Percentiles rank a stretch among this genome's conserved stretches.
These are phyloP conservation scores for Curvularia eragrostidis DNA, from an alignment of 2,329 filamentous ascomycete genomes.

Conservation along the genomic window DNA sequence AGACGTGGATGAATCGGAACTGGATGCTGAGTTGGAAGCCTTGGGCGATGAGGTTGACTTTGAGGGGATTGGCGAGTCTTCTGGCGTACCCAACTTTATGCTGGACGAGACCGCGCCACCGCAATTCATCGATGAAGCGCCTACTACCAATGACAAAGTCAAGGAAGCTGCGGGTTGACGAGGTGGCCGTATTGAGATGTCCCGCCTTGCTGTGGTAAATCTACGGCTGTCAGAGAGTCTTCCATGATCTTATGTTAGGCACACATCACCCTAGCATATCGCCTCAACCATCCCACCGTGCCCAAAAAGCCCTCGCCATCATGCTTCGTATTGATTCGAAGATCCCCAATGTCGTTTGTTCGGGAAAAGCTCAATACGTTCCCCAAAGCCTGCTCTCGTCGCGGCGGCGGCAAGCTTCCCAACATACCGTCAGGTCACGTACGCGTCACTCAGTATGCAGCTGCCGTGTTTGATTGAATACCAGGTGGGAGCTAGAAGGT, in stretches of 20 bases:
- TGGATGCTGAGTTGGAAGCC: conserved; percentile 95
- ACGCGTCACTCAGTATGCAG: not conserved
- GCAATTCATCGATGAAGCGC: conserved; percentile 92
- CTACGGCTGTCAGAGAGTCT: not conserved
- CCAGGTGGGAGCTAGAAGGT: not conserved
- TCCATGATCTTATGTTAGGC: not conserved
- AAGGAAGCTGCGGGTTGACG: conserved; percentile 75
- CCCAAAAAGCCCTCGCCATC: too few relatives aligned
- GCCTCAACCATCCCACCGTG: not conserved
- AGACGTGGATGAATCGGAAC: conserved; percentile 93
- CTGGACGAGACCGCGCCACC: conserved; percentile 82
- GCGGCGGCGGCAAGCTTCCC: not conserved
- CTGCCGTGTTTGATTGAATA: not conserved
- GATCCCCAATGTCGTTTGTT: not conserved
- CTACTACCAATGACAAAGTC: conserved; percentile 70
- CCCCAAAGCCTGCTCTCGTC: too few relatives aligned
- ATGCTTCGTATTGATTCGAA: not conserved
- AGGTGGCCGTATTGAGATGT: not conserved
- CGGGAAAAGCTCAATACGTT: not conserved
- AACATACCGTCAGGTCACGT: not conserved
- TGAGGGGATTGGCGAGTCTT: conserved; percentile 69
- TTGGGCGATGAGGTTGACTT: conserved; percentile 93
- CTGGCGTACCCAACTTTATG: conserved; percentile 80
- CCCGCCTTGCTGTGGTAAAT: not conserved
- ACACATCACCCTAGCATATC: not conserved